A percentile compares a stretch with the other conserved stretches of the same genome.
Evolutionary conservation across 805 yeast genomes (phyloP).

Genomic region (Kuraishia ogatae): DNA sequence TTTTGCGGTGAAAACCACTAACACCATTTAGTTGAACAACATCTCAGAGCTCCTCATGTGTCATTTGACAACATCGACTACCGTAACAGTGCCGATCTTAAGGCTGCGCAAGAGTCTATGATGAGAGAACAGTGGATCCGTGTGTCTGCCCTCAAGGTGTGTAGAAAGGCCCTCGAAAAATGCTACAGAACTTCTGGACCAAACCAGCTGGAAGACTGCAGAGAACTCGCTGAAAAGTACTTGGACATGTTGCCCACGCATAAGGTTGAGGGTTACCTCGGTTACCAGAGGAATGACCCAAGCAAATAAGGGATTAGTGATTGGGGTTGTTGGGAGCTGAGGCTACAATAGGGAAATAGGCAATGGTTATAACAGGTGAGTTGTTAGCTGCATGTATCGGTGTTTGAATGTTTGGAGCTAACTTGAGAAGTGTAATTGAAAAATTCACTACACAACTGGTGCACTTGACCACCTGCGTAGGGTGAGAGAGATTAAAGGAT

Average conservation of each 20-base stretch:
- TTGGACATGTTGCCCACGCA: conserved; percentile 67
- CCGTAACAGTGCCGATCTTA: conserved; percentile 51
- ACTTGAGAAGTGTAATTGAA: too few relatives aligned
- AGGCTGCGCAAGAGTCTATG: conserved; percentile 69
- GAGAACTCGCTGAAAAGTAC: conserved; percentile 69
- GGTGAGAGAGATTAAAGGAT: too few relatives aligned
- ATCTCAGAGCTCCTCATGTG: conserved; percentile 49
- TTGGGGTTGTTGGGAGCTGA: neutral
- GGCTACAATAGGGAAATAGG: neutral
- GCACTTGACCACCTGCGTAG: too few relatives aligned
- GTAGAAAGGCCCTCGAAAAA: conserved; percentile 67
- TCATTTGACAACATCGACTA: conserved; percentile 82
- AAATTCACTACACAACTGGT: too few relatives aligned
- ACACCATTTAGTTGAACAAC: neutral
- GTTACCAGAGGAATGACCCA: conserved; percentile 87
- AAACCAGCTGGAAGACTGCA: conserved; percentile 72
- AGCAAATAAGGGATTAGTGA: conserved; percentile 38
- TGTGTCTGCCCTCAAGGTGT: conserved; percentile 54
- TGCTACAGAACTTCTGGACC: conserved; percentile 57
- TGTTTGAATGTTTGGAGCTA: neutral
- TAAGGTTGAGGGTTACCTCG: conserved; percentile 64
- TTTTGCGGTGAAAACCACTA: too few relatives aligned
- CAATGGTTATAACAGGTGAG: neutral
- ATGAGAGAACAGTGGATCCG: conserved; percentile 76
- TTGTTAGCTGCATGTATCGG: neutral